phyloP scores from a whole-genome alignment of 2,329 filamentous ascomycete species.

The Cladorrhinum sp. region DNA sequence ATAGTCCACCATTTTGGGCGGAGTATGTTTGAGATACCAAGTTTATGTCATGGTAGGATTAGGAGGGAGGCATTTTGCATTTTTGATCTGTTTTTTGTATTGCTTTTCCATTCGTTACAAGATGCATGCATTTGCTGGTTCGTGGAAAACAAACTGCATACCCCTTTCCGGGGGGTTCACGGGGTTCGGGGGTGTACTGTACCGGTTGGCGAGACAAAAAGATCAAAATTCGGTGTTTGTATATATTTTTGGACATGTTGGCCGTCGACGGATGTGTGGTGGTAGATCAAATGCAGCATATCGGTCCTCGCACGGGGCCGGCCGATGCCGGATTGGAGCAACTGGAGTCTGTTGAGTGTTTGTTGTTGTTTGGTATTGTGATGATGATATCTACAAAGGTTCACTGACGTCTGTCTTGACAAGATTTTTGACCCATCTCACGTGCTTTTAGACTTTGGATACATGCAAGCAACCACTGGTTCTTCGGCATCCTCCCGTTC shows the following conservation, averaged over 20 bases:
- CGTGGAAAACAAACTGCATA: conserved; percentile 5
- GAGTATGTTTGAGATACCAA: conserved; percentile 1
- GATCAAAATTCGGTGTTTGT: not conserved
- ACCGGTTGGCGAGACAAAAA: not conserved
- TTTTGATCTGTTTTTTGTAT: not conserved
- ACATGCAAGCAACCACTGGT: not conserved
- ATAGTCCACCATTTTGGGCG: not conserved
- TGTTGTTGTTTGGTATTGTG: not conserved
- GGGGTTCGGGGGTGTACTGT: not conserved
- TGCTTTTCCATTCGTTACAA: not conserved
- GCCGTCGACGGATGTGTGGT: not conserved
- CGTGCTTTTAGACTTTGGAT: not conserved
- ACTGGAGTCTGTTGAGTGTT: not conserved
- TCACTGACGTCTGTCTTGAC: not conserved
- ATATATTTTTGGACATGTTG: not conserved
- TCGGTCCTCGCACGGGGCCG: conserved; percentile 18
- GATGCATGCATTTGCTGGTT: conserved; percentile 5
- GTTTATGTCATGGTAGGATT: not conserved
- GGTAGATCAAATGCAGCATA: not conserved
- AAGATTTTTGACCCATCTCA: not conserved
- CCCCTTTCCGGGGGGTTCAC: not conserved
- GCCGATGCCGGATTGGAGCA: conserved; percentile 15
- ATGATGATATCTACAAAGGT: not conserved
- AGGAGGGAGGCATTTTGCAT: not conserved
- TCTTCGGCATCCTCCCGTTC: not conserved